Evolutionary conservation across 345 rosid genomes (phyloP).

Genomic region (Corchorus olitorius): DNA sequence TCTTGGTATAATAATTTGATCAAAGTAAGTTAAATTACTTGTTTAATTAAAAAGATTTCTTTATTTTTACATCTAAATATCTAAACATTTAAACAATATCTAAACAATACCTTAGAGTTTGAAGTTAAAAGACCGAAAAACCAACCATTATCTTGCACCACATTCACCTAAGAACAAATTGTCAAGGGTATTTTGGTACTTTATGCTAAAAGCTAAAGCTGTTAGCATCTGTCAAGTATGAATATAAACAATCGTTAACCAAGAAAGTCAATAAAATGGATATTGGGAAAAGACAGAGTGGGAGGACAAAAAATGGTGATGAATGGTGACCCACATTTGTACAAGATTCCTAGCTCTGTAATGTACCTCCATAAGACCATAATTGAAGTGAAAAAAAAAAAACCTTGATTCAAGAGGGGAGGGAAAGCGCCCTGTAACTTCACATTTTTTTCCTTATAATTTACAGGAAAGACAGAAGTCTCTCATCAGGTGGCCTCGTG

Average conservation of each 20-base stretch:
- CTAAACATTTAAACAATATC: no score
- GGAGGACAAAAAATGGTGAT: not conserved
- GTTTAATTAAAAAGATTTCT: no score
- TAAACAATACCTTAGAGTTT: no score
- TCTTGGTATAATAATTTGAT: no score
- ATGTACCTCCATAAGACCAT: not conserved
- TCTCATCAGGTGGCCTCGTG: not conserved
- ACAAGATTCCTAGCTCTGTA: not conserved
- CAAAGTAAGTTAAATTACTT: no score
- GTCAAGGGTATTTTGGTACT: no score
- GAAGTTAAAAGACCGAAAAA: no score
- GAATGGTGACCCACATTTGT: not conserved
- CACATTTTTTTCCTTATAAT: not conserved
- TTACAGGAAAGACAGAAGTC: not conserved
- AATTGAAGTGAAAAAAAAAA: not conserved
- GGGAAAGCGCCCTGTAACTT: not conserved
- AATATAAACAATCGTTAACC: not conserved
- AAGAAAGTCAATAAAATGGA: not conserved
- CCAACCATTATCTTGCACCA: no score
- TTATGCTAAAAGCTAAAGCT: not conserved
- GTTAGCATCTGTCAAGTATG: no score
- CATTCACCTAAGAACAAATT: no score
- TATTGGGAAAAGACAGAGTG: not conserved
- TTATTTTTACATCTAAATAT: no score
- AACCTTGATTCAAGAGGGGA: not conserved